These are phyloP conservation scores for Clathrus columnatus DNA, from an alignment of 768 basidiomycete species.

Conservation along the genomic window DNA sequence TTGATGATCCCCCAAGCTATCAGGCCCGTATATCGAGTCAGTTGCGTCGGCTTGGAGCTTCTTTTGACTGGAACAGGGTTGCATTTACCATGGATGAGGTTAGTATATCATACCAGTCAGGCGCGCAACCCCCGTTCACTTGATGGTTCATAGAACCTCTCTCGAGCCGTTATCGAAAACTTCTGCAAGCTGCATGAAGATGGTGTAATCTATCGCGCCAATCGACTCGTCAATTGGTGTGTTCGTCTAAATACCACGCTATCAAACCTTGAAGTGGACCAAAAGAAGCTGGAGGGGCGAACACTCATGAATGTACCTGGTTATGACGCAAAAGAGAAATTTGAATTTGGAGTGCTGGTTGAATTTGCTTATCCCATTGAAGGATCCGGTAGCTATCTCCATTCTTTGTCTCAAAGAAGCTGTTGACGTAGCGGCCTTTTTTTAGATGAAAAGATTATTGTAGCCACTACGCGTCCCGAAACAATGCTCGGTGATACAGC, in stretches of 20 bases:
- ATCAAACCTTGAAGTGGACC: slow-evolving; percentile 98
- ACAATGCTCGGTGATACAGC: slow-evolving; percentile 98
- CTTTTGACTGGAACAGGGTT: slow-evolving; percentile 88
- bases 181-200: slow-evolving; percentile 90
- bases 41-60: slow-evolving; percentile 79
- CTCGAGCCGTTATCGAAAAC: slow-evolving; percentile 82
- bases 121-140: neutral
- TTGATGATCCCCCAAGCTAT: slow-evolving; percentile 47
- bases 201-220: slow-evolving; percentile 88
- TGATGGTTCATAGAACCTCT: slow-evolving; percentile 41
- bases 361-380: slow-evolving; percentile 95
- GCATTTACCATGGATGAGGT: slow-evolving; percentile 96
- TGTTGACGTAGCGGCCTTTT: neutral
- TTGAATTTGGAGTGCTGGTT: slow-evolving; percentile 94
- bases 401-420: neutral
- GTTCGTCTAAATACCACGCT: slow-evolving; percentile 90
- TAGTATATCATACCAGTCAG: slow-evolving; percentile 13
- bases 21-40: slow-evolving; percentile 90
- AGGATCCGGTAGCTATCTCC: slow-evolving; percentile 50
- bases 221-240: slow-evolving; percentile 98
- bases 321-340: slow-evolving; percentile 89
- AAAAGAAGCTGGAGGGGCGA: slow-evolving; percentile 77
- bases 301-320: slow-evolving; percentile 88
- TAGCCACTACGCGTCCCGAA: slow-evolving; percentile 97
- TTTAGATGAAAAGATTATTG: slow-evolving; percentile 78